phyloP scores from a whole-genome alignment of 2,329 filamentous ascomycete species.

The Chalara sp. region DNA sequence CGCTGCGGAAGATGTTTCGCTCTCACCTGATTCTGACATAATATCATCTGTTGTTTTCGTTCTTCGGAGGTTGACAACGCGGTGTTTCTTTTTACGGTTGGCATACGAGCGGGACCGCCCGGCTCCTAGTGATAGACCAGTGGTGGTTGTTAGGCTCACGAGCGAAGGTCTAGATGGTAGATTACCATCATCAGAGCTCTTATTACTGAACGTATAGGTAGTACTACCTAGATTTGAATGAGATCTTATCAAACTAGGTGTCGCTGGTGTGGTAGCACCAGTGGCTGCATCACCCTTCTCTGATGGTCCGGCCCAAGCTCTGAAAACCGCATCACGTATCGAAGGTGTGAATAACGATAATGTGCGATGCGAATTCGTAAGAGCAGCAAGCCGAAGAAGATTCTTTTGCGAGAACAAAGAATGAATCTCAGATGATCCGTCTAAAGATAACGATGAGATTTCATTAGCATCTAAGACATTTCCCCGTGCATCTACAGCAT shows the following conservation, averaged over 20 bases:
- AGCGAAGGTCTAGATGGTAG: conserved; percentile 64
- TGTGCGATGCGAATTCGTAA: conserved; percentile 85
- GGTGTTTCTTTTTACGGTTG: conserved; percentile 72
- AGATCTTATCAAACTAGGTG: conserved; percentile 50
- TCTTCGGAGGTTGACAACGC: conserved; percentile 74
- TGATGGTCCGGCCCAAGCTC: conserved; percentile 78
- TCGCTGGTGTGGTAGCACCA: conserved; percentile 27
- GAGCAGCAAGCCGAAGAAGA: conserved; percentile 69
- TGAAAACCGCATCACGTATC: conserved; percentile 85
- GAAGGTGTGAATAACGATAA: conserved; percentile 85
- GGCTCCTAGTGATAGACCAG: conserved; percentile 57
- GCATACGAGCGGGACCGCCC: conserved; percentile 52
- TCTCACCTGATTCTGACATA: conserved; percentile 43
- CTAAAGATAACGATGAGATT: conserved; percentile 70
- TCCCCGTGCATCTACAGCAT: conserved; percentile 75
- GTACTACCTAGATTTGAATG: conserved; percentile 56
- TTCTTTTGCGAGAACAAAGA: conserved; percentile 96
- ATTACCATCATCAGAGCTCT: conserved; percentile 55
- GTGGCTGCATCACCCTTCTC: conserved; percentile 57
- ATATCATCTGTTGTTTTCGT: conserved; percentile 38
- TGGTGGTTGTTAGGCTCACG: conserved; percentile 52
- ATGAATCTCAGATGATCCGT: conserved; percentile 74
- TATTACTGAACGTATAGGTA: conserved; percentile 67
- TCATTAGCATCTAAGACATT: conserved; percentile 70
- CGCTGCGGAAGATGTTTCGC: conserved; percentile 42